Conservation (phyloP, 805 yeast genomes). For the Cyberlindnera nakhonratchasimensis region DNA sequence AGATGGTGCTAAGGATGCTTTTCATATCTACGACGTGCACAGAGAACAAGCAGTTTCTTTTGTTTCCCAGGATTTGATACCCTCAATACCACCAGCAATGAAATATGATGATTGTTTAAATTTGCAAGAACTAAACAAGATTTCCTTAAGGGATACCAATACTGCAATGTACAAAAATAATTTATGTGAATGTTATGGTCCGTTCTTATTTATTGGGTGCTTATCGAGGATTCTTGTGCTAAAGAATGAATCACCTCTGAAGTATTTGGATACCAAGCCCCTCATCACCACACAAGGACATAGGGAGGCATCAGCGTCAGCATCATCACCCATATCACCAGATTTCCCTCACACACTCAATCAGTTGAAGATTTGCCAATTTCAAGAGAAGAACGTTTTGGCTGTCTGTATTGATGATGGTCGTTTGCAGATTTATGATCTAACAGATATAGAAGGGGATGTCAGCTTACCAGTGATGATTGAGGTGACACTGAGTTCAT, state of each 20-base stretch:
- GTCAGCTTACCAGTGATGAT: conserved; percentile 31
- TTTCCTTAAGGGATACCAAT: not conserved
- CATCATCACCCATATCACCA: no score
- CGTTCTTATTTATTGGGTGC: conserved; percentile 13
- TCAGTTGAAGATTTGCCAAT: conserved; percentile 37
- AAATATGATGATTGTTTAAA: conserved; percentile 19
- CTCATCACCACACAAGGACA: conserved; percentile 30
- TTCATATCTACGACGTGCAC: conserved; percentile 21
- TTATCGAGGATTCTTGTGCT: conserved; percentile 13
- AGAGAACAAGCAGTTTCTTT: conserved; percentile 5
- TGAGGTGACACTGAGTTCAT: conserved; percentile 33
- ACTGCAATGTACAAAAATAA: conserved; percentile 20
- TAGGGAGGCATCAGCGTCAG: conserved; percentile 42
- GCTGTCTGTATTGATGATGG: conserved; percentile 58
- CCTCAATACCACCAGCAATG: conserved; percentile 3
- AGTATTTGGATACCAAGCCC: conserved; percentile 16
- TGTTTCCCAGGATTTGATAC: not conserved
- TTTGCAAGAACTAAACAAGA: not conserved
- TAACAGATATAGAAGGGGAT: conserved; percentile 27
- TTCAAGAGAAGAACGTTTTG: conserved; percentile 41
- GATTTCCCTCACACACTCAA: conserved; percentile 56
- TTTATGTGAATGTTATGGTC: conserved; percentile 16
- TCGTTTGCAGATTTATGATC: conserved; percentile 36
- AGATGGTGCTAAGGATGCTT: conserved; percentile 11
- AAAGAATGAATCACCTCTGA: conserved; percentile 6